Conservation (phyloP, 345 rosid genomes). For the Camelina laxa region DNA sequence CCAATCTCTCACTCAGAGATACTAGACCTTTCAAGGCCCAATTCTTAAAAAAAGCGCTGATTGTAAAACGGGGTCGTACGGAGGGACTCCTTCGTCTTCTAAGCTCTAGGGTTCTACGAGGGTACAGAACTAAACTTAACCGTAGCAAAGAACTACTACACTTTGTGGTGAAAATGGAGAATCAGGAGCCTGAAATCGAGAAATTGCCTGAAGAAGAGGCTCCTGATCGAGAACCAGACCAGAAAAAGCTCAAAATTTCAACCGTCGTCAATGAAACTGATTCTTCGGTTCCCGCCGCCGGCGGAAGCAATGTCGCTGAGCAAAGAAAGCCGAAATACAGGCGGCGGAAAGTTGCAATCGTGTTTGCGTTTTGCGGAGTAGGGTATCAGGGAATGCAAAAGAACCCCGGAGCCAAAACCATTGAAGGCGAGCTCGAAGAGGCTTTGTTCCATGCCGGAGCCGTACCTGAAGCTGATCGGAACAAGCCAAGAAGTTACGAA, state of each 20-base stretch:
- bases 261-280: conserved; percentile 51
- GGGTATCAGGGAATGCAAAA: conserved; percentile 99
- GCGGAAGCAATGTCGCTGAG: conserved; percentile 27
- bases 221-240: conserved; percentile 60
- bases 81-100: not conserved
- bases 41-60: not conserved
- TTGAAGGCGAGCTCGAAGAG: conserved; percentile 95
- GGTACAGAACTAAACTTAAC: conserved; percentile 5
- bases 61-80: conserved; percentile 1
- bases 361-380: conserved; percentile 92
- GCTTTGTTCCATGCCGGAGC: conserved; percentile 84
- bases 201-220: conserved; percentile 44
- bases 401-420: conserved; percentile 95
- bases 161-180: conserved; percentile 44
- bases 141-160: conserved; percentile 26
- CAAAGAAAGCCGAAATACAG: conserved; percentile 59
- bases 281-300: conserved; percentile 23
- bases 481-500: conserved; percentile 67
- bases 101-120: conserved; percentile 49
- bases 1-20: not conserved
- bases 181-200: conserved; percentile 31
- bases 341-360: conserved; percentile 89
- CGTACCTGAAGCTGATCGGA: conserved; percentile 86
- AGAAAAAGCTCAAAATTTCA: conserved; percentile 69
- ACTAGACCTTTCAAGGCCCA: conserved; percentile 12